Evolutionary conservation across 78 protist genomes (phyloP).

Genomic region (Chrysochromulina parva): DNA sequence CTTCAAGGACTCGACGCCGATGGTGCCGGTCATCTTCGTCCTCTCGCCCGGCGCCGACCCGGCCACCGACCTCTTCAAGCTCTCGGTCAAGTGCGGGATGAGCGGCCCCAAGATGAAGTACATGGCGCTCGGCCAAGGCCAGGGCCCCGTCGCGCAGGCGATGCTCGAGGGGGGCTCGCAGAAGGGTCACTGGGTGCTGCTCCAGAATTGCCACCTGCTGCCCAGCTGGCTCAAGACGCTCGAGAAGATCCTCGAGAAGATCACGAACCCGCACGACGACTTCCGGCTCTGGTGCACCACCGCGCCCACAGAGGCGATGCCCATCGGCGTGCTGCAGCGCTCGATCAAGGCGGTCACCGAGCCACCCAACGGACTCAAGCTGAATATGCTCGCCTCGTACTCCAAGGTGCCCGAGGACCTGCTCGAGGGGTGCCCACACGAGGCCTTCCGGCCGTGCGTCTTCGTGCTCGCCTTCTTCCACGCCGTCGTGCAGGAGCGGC

Average conservation of each 20-base stretch:
- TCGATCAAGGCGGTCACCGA: slow-evolving; percentile 94
- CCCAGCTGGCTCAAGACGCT: slow-evolving; percentile 79
- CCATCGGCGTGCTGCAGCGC: slow-evolving; percentile 90
- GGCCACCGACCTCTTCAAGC: slow-evolving; percentile 76
- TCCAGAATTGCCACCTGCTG: slow-evolving; percentile 91
- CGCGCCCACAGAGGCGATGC: slow-evolving; percentile 88
- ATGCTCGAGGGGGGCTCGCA: slow-evolving; percentile 72
- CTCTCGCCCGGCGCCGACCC: slow-evolving; percentile 94
- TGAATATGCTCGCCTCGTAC: slow-evolving; percentile 78
- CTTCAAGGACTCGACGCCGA: slow-evolving; percentile 45
- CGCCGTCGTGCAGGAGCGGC: slow-evolving; percentile 93
- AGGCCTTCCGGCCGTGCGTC: slow-evolving; percentile 78
- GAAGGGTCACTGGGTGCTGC: slow-evolving; percentile 93
- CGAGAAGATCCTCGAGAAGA: slow-evolving; percentile 80
- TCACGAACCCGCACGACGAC: slow-evolving; percentile 68
- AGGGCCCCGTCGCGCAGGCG: slow-evolving; percentile 71
- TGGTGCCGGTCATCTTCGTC: slow-evolving; percentile 83
- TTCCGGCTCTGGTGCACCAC: slow-evolving; percentile 94
- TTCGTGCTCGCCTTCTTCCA: slow-evolving; percentile 92
- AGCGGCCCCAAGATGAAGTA: slow-evolving; percentile 50
- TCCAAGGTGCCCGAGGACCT: slow-evolving; percentile 60
- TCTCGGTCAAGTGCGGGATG: slow-evolving; percentile 72
- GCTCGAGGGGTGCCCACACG: slow-evolving; percentile 71
- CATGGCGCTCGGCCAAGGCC: slow-evolving; percentile 88
- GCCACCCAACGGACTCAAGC: slow-evolving; percentile 91